Evolutionary conservation across 176 grass and related monocot species (phyloP).

Genomic region (Hordeum vulgare): DNA sequence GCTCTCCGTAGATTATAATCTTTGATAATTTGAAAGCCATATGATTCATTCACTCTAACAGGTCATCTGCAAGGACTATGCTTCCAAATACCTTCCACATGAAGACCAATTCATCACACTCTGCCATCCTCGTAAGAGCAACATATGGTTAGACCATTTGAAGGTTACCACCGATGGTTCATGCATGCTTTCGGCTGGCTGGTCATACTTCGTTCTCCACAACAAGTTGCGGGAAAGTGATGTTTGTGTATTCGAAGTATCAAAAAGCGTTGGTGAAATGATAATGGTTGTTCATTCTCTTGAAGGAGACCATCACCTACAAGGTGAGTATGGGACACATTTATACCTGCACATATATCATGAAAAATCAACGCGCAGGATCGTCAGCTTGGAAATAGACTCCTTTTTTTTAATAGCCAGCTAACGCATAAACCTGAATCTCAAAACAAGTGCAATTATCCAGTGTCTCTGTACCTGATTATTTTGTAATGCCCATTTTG

Average conservation of each 20-base stretch:
- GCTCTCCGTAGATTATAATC: background rate
- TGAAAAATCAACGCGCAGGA: background rate
- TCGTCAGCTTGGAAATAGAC: background rate
- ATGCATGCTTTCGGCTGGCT: background rate
- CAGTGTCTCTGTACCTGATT: background rate
- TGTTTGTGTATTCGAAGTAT: conserved; percentile 31
- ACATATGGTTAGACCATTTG: conserved; percentile 8
- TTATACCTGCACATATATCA: background rate
- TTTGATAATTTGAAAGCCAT: background rate
- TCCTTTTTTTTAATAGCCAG: background rate
- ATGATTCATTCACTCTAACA: background rate
- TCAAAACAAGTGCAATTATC: too few relatives aligned
- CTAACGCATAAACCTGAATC: background rate
- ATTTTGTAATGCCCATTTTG: background rate
- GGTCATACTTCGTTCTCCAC: background rate
- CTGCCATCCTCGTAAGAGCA: background rate
- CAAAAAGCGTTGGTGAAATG: background rate
- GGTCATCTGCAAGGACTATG: conserved; percentile 6
- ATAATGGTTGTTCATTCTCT: conserved; percentile 1
- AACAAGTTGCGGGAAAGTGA: conserved; percentile 12
- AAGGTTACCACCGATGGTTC: background rate
- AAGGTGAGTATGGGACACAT: background rate
- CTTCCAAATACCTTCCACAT: background rate
- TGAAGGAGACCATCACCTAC: background rate
- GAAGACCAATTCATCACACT: background rate